Evolutionary conservation across 345 rosid genomes (phyloP).

Genomic region (Camelina hispida): DNA sequence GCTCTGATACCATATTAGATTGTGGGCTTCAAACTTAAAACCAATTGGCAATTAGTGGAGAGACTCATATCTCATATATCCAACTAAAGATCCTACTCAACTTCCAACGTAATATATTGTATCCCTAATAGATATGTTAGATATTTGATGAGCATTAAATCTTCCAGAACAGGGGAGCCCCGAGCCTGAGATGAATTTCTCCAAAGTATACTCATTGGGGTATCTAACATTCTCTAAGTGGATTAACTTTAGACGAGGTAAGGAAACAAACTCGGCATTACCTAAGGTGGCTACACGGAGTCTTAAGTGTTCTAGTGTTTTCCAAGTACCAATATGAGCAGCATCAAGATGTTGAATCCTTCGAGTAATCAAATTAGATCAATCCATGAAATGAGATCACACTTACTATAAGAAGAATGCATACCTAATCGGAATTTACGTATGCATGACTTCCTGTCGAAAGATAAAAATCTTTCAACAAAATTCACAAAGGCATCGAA

Average conservation of each 20-base stretch:
- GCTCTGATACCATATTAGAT: too few relatives aligned
- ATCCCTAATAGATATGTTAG: too few relatives aligned
- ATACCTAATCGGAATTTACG: not conserved
- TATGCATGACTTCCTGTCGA: not conserved
- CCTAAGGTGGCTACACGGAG: not conserved
- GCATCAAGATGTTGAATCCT: not conserved
- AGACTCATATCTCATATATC: too few relatives aligned
- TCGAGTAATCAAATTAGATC: not conserved
- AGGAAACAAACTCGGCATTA: not conserved
- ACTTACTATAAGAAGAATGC: not conserved
- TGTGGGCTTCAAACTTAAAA: too few relatives aligned
- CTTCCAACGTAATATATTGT: too few relatives aligned
- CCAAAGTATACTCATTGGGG: too few relatives aligned
- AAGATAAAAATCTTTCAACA: not conserved
- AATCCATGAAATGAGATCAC: not conserved
- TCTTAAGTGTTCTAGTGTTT: constrained; percentile 14
- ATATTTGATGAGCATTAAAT: not conserved
- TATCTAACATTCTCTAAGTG: not conserved
- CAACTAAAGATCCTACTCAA: too few relatives aligned
- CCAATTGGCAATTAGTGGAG: too few relatives aligned
- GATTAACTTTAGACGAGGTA: not conserved
- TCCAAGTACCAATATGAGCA: not conserved
- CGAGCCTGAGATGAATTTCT: constrained; percentile 17
- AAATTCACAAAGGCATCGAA: not conserved
- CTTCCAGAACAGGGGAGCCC: constrained; percentile 1